Percentiles rank a stretch among this genome's conserved stretches.
Conservation (phyloP, 2,329 filamentous ascomycete genomes). For the Colletotrichum magnum region DNA sequence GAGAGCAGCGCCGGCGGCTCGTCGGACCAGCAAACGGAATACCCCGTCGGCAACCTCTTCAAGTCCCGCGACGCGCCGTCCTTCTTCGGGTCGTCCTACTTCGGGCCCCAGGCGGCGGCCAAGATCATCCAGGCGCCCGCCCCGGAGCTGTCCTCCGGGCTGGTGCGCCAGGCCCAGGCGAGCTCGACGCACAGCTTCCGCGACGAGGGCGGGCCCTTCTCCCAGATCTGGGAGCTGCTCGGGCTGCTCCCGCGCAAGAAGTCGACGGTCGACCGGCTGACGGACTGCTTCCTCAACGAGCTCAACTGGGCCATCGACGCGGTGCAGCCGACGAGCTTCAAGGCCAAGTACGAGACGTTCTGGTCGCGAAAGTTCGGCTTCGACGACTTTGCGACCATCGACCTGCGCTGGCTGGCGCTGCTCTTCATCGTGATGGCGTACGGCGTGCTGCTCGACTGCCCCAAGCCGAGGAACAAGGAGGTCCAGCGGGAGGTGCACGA, state of each 20-base stretch:
- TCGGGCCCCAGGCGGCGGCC: slow-evolving; percentile 50
- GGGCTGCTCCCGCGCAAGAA: slow-evolving; percentile 55
- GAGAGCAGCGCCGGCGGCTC: slow-evolving; percentile 2
- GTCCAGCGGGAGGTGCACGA: slow-evolving; percentile 54
- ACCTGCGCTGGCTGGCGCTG: slow-evolving; percentile 57
- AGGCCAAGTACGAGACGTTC: slow-evolving; percentile 53
- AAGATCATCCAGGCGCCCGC: slow-evolving; percentile 48
- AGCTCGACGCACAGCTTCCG: slow-evolving; percentile 36
- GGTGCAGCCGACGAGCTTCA: slow-evolving; percentile 52
- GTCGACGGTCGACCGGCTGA: slow-evolving; percentile 52
- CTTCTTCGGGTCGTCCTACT: slow-evolving; percentile 50
- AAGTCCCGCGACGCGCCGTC: slow-evolving; percentile 49
- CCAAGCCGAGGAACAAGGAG: slow-evolving; percentile 49
- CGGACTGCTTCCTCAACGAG: slow-evolving; percentile 51
- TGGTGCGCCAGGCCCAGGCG: slow-evolving; percentile 42
- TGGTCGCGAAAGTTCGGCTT: slow-evolving; percentile 56
- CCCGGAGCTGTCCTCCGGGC: slow-evolving; percentile 43
- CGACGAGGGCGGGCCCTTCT: slow-evolving; percentile 45
- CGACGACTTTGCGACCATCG: slow-evolving; percentile 55
- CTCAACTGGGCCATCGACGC: slow-evolving; percentile 55
- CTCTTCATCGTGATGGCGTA: slow-evolving; percentile 58
- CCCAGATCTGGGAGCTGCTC: slow-evolving; percentile 58
- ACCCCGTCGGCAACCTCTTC: slow-evolving; percentile 47
- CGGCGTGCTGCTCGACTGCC: slow-evolving; percentile 53
- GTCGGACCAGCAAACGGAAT: slow-evolving; percentile 28